Evolutionary conservation across 106 monocot genomes (phyloP).

Genomic region (Platanthera guangdongensis): DNA sequence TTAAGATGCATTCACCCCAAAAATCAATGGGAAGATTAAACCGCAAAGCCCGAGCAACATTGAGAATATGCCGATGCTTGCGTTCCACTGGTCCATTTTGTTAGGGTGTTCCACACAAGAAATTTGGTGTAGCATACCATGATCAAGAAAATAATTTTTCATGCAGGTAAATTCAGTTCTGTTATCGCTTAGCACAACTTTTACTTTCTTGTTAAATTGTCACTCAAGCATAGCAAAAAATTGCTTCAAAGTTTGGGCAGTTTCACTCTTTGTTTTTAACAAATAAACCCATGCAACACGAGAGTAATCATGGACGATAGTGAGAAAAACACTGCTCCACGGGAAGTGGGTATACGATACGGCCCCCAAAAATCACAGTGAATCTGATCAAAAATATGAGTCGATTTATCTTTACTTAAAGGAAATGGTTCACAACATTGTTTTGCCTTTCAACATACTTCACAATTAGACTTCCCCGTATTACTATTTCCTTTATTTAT

Average conservation of each 20-base stretch:
- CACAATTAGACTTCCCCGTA: background rate
- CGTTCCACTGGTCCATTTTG: background rate
- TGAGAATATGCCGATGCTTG: background rate
- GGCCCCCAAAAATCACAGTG: conserved; percentile 3
- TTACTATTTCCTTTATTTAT: background rate
- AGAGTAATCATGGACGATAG: background rate
- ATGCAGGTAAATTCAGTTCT: background rate
- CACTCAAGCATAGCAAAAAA: background rate
- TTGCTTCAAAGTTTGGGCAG: background rate
- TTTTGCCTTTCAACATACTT: background rate
- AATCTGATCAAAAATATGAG: background rate
- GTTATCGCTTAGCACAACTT: background rate
- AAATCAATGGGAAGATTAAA: background rate
- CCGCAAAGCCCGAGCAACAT: background rate
- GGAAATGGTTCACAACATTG: background rate
- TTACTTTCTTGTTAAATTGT: background rate
- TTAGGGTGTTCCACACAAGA: background rate
- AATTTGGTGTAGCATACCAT: background rate
- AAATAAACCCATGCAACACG: background rate
- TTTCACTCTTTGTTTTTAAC: background rate
- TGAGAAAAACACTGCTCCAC: background rate
- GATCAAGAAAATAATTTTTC: background rate
- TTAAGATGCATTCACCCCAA: conserved; percentile 1
- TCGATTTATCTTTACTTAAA: background rate
- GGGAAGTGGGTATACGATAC: background rate